phyloP scores from a whole-genome alignment of 257 asterid genomes.

The Fraxinus quadrangulata region DNA sequence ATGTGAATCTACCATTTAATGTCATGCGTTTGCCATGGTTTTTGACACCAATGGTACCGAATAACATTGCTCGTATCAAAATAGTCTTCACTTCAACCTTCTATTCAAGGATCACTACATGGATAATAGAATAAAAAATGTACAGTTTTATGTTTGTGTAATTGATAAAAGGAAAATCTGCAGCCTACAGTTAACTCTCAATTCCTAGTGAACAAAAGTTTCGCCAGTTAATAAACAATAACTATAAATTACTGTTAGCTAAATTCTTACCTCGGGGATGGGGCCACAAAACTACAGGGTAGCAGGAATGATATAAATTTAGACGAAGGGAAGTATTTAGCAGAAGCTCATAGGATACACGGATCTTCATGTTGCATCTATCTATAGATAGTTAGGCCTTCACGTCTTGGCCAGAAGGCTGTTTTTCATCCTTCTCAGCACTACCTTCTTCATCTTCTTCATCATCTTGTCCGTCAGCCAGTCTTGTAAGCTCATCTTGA shows the following conservation, averaged over 20 bases:
- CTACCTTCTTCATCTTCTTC: slow-evolving; percentile 56
- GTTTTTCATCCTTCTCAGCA: slow-evolving; percentile 37
- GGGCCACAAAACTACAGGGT: slow-evolving; percentile 24
- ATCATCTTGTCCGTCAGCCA: slow-evolving; percentile 69
- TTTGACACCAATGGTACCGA: no score
- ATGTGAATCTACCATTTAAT: no score
- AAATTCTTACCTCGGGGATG: neutral
- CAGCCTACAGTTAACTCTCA: slow-evolving; percentile 14
- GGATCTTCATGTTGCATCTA: slow-evolving; percentile 17
- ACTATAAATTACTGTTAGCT: slow-evolving; percentile 33
- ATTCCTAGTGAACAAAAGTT: slow-evolving; percentile 23
- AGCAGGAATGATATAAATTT: neutral
- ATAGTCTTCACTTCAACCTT: neutral
- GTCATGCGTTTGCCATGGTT: no score
- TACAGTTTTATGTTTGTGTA: slow-evolving; percentile 16
- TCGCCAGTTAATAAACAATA: slow-evolving; percentile 23
- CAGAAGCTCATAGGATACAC: slow-evolving; percentile 29
- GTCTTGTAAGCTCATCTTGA: slow-evolving; percentile 85
- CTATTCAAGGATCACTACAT: neutral
- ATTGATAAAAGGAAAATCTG: slow-evolving; percentile 24
- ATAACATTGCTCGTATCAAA: neutral
- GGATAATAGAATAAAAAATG: slow-evolving; percentile 2
- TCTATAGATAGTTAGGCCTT: slow-evolving; percentile 40
- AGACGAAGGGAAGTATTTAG: neutral
- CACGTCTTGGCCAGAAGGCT: slow-evolving; percentile 44